Percentiles rank a stretch among this genome's conserved stretches.
Conservation (phyloP, 345 rosid species). For the Erucastrum elatum region DNA sequence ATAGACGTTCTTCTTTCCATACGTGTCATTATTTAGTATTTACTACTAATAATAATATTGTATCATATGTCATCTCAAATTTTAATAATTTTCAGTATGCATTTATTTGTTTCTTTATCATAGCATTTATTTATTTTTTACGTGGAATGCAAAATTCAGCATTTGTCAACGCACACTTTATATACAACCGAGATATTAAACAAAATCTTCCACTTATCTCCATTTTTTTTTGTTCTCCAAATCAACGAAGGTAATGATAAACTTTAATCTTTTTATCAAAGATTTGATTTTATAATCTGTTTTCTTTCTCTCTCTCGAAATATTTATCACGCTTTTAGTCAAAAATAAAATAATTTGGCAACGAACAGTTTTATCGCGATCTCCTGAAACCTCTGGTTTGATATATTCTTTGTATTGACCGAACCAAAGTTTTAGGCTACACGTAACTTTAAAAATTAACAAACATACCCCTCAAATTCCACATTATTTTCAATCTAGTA, state of each 20-base stretch:
- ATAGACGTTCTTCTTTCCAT: neutral
- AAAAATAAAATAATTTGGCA: neutral
- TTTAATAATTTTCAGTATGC: neutral
- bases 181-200: neutral
- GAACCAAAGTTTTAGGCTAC: conserved; percentile 22
- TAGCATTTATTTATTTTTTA: neutral
- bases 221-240: no score
- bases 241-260: no score
- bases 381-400: conserved; percentile 42
- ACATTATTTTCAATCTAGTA: neutral
- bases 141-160: neutral
- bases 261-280: no score
- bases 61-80: neutral
- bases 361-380: conserved; percentile 22
- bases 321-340: neutral
- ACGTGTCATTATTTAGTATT: neutral
- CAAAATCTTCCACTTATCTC: neutral
- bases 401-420: conserved; percentile 46
- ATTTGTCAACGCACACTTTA: neutral
- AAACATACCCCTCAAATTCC: neutral
- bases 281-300: neutral
- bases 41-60: neutral
- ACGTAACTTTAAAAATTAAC: conserved; percentile 20
- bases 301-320: neutral
- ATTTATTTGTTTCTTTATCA: neutral